Percentiles rank a stretch among this genome's conserved stretches.
phyloP scores from a whole-genome alignment of 129 eudicot species.

The Tanacetum coccineum region DNA sequence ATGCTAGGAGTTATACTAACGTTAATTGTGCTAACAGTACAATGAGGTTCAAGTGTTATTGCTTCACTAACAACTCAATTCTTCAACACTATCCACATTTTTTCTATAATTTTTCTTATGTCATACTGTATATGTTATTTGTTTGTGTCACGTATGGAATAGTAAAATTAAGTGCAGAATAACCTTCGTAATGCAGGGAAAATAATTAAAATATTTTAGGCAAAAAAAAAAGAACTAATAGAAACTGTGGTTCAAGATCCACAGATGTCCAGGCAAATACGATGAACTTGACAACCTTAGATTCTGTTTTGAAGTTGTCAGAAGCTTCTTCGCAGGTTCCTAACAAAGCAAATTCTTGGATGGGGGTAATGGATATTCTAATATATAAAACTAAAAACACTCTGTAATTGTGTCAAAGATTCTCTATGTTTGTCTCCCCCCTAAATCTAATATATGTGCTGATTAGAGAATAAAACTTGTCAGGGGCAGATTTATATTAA shows the following conservation, averaged over 20 bases:
- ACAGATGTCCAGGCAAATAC: neutral
- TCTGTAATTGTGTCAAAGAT: neutral
- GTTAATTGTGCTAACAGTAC: no score
- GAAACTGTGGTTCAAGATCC: neutral
- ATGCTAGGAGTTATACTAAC: no score
- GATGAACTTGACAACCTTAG: neutral
- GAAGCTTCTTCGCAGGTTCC: neutral
- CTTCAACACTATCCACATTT: no score
- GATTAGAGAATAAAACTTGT: constrained; percentile 5
- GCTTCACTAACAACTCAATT: no score
- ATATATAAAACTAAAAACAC: neutral
- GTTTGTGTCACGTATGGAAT: no score
- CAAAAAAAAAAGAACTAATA: neutral
- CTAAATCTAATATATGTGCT: neutral
- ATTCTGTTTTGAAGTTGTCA: neutral
- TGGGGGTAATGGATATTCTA: neutral
- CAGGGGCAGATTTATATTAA: neutral
- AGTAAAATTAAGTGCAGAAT: no score
- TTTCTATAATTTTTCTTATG: no score
- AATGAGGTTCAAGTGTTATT: no score
- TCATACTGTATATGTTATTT: no score
- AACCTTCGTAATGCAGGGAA: no score
- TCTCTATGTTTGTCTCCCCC: neutral
- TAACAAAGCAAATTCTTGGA: neutral
- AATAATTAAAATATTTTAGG: neutral